phyloP scores from a whole-genome alignment of 1,139 yeast genomes.

The Pichia sp. region DNA sequence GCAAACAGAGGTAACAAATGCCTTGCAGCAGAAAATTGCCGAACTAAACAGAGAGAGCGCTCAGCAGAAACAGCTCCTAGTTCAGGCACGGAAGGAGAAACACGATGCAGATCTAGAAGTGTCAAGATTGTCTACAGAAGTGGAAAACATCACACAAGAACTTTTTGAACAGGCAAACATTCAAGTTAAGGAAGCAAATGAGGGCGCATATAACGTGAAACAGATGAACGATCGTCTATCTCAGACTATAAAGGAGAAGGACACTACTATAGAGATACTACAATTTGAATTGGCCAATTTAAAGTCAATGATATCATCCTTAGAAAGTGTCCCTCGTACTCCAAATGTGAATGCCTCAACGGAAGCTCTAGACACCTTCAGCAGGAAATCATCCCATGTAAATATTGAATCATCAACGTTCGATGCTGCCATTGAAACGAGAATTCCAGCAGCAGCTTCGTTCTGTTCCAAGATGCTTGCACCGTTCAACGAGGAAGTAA shows the following conservation, averaged over 20 bases:
- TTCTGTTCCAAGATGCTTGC: slow-evolving; percentile 15
- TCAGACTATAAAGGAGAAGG: slow-evolving; percentile 67
- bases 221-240: slow-evolving; percentile 45
- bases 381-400: not conserved
- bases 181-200: slow-evolving; percentile 68
- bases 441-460: slow-evolving; percentile 9
- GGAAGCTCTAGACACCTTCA: not conserved
- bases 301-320: slow-evolving; percentile 42
- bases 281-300: slow-evolving; percentile 66
- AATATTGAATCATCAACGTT: no score
- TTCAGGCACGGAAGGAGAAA: slow-evolving; percentile 12
- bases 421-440: no score
- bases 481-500: slow-evolving; percentile 18
- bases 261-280: slow-evolving; percentile 55
- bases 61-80: slow-evolving; percentile 17
- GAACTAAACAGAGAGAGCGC: slow-evolving; percentile 30
- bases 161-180: slow-evolving; percentile 68
- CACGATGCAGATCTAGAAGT: slow-evolving; percentile 42
- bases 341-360: not conserved
- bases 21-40: slow-evolving; percentile 25
- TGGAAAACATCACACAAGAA: slow-evolving; percentile 70
- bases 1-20: slow-evolving; percentile 20
- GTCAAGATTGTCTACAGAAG: slow-evolving; percentile 50
- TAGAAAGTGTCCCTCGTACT: not conserved
- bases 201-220: slow-evolving; percentile 30